Evolutionary conservation across 2,329 filamentous ascomycete species (phyloP).

Genomic region (Talaromyces sp.): DNA sequence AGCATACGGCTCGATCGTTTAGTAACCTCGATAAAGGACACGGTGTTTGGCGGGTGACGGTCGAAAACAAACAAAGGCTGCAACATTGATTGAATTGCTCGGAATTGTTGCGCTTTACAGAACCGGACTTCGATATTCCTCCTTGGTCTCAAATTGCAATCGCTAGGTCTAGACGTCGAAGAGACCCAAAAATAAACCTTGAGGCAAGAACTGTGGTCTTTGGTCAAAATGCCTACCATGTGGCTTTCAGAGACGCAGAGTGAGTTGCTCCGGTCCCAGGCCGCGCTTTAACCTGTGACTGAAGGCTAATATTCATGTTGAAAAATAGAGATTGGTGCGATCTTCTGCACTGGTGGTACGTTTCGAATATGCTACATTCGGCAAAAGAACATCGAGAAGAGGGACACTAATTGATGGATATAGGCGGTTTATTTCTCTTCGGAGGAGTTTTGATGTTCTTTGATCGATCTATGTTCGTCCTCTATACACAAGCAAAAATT

Average conservation of each 20-base stretch:
- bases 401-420: conserved; percentile 1
- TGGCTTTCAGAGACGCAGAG: conserved; percentile 96
- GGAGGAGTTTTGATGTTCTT: conserved; percentile 96
- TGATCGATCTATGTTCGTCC: conserved; percentile 80
- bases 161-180: neutral
- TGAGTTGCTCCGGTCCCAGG: conserved; percentile 47
- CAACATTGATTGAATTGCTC: neutral
- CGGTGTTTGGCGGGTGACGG: neutral
- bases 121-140: neutral
- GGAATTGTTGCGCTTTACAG: neutral
- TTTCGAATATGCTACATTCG: conserved; percentile 26
- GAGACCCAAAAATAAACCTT: no score
- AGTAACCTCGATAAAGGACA: neutral
- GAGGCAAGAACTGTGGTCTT: neutral
- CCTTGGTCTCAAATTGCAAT: neutral
- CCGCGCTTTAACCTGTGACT: neutral
- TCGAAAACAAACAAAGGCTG: neutral
- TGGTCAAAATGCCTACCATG: conserved; percentile 72
- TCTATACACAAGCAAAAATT: no score
- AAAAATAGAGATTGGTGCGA: conserved; percentile 83
- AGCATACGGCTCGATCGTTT: neutral
- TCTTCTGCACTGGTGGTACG: conserved; percentile 96
- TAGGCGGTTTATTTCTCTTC: conserved; percentile 91
- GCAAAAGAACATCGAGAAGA: neutral
- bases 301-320: neutral